Evolutionary conservation across 441 rosid species (phyloP).

Genomic region (Omphalea diandra): DNA sequence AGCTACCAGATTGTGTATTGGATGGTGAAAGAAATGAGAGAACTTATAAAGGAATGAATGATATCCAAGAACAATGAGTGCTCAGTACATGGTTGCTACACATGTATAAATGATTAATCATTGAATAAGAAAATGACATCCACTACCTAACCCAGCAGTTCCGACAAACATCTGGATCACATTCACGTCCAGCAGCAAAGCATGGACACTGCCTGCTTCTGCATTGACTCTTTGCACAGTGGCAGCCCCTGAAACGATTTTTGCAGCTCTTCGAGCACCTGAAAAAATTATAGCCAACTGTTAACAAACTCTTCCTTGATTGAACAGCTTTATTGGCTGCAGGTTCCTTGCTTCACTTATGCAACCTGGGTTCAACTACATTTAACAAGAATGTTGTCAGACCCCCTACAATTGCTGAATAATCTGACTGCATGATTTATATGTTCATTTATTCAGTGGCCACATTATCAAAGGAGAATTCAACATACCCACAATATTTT

Average conservation of each 20-base stretch:
- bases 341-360: slow-evolving; percentile 7
- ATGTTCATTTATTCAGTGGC: slow-evolving; percentile 9
- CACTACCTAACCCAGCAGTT: slow-evolving; percentile 70
- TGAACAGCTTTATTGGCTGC: not conserved
- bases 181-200: slow-evolving; percentile 89
- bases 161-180: slow-evolving; percentile 94
- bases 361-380: slow-evolving; percentile 2
- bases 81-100: not conserved
- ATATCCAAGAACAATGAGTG: slow-evolving; percentile 1
- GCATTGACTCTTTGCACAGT: slow-evolving; percentile 90
- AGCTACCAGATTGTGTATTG: not conserved
- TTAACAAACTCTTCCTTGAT: not conserved
- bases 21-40: not conserved
- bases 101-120: not conserved
- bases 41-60: not conserved
- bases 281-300: slow-evolving; percentile 29
- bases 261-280: slow-evolving; percentile 88
- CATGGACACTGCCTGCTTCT: slow-evolving; percentile 88
- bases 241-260: slow-evolving; percentile 89
- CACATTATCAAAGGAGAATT: slow-evolving; percentile 10
- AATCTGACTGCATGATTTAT: not conserved
- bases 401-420: not conserved
- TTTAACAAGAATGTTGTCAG: slow-evolving; percentile 12
- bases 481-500: slow-evolving; percentile 91
- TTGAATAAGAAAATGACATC: slow-evolving; percentile 9